Percentiles rank a stretch among this genome's conserved stretches.
Evolutionary conservation across 2,329 filamentous ascomycete genomes (phyloP).

Genomic region (Ceratocystis cubensis): DNA sequence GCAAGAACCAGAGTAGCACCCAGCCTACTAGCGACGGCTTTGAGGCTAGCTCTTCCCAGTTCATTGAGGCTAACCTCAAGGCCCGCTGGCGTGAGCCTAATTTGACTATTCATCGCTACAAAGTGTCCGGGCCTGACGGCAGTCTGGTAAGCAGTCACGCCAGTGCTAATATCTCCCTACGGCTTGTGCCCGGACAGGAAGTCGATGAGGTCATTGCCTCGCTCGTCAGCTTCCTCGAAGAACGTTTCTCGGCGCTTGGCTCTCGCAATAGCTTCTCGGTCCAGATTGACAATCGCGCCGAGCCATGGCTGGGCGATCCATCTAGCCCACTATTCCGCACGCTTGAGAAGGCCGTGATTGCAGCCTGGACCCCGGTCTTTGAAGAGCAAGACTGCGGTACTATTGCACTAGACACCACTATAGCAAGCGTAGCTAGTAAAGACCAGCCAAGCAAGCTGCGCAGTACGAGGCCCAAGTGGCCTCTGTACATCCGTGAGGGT

Average conservation of each 20-base stretch:
- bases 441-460: not conserved
- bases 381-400: conserved; percentile 24
- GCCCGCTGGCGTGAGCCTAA: conserved; percentile 92
- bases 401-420: not conserved
- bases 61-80: conserved; percentile 71
- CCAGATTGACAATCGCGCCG: conserved; percentile 81
- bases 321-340: conserved; percentile 84
- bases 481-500: conserved; percentile 83
- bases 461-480: conserved; percentile 35
- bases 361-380: conserved; percentile 60
- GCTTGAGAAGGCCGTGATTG: conserved; percentile 70
- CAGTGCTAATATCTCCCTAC: conserved; percentile 76
- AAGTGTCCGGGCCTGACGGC: conserved; percentile 81
- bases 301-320: conserved; percentile 91
- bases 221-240: conserved; percentile 53
- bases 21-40: not conserved
- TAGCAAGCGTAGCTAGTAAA: conserved; percentile 22
- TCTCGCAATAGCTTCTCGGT: conserved; percentile 72
- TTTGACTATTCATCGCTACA: conserved; percentile 83
- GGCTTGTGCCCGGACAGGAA: conserved; percentile 87
- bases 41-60: not conserved
- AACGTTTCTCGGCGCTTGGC: conserved; percentile 60
- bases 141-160: conserved; percentile 85
- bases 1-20: conserved; percentile 29
- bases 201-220: conserved; percentile 60